A percentile compares a stretch with the other conserved stretches of the same genome.
Evolutionary conservation across 495 filamentous ascomycete genomes (phyloP).

Genomic region (Talaromyces ruber): DNA sequence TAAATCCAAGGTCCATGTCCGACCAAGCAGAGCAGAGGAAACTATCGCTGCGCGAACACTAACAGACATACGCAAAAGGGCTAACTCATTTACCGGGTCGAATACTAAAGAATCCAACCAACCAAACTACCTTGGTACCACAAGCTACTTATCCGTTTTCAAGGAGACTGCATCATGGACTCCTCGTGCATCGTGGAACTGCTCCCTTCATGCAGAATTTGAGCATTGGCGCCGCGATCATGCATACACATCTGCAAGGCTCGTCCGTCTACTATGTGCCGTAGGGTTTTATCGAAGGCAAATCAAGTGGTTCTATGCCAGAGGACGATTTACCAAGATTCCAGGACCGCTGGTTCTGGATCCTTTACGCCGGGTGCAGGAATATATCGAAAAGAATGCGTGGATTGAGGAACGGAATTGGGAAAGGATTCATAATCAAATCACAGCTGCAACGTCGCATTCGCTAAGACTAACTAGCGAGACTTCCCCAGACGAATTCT

Average conservation of each 20-base stretch:
- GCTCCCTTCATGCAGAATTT: conserved; percentile 2
- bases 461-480: conserved; percentile 3
- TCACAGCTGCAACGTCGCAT: neutral
- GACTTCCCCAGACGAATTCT: conserved; percentile 11
- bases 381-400: conserved; percentile 1
- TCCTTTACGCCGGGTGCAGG: conserved; percentile 1
- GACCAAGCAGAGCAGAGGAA: neutral
- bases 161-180: neutral
- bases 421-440: neutral
- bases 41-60: neutral
- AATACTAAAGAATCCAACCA: neutral
- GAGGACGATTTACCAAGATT: conserved; percentile 6
- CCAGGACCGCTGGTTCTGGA: conserved; percentile 7
- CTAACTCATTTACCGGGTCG: too few relatives aligned
- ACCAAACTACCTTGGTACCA: conserved; percentile 4
- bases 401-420: neutral
- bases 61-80: neutral
- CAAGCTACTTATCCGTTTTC: conserved; percentile 12
- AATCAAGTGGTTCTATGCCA: conserved; percentile 6
- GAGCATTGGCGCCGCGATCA: conserved; percentile 7
- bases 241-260: conserved; percentile 8
- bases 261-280: conserved; percentile 16
- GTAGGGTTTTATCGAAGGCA: conserved; percentile 6
- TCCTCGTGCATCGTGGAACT: neutral
- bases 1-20: neutral